Percentiles rank a stretch among this genome's conserved stretches.
Evolutionary conservation across 2,329 filamentous ascomycete genomes (phyloP).

Genomic region (Claviceps quebecensis): DNA sequence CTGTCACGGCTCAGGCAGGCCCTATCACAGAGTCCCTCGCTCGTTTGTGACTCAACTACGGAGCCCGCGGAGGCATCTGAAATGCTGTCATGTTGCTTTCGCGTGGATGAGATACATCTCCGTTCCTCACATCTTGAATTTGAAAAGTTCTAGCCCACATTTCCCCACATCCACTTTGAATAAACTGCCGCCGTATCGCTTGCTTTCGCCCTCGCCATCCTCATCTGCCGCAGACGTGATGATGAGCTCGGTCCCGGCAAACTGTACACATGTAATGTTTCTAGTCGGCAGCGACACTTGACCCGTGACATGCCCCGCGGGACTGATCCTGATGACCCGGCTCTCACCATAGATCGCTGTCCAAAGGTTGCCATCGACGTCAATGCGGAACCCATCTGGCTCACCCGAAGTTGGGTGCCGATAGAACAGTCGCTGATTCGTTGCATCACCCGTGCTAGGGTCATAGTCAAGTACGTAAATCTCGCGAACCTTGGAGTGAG

Average conservation of each 20-base stretch:
- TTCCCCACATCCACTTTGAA: conserved; percentile 69
- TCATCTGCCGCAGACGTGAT: conserved; percentile 65
- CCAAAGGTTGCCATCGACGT: conserved; percentile 79
- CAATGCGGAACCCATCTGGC: conserved; percentile 76
- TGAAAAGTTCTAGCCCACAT: conserved; percentile 46
- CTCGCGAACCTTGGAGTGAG: conserved; percentile 57
- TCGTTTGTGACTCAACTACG: not conserved
- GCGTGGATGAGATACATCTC: not conserved
- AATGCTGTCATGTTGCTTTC: not conserved
- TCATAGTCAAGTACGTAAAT: conserved; percentile 69
- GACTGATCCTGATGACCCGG: conserved; percentile 60
- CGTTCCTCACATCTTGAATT: conserved; percentile 40
- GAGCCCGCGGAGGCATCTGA: not conserved
- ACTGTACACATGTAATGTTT: conserved; percentile 69
- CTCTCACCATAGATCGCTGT: conserved; percentile 70
- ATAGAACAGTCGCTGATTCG: conserved; percentile 61
- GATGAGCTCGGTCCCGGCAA: conserved; percentile 60
- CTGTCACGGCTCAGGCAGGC: not conserved
- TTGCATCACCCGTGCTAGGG: conserved; percentile 44
- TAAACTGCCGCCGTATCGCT: conserved; percentile 52
- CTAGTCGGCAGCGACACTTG: conserved; percentile 63
- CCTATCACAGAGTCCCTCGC: not conserved
- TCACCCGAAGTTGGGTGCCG: conserved; percentile 49
- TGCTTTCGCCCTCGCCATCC: conserved; percentile 45
- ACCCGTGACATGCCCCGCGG: conserved; percentile 55